A percentile compares a stretch with the other conserved stretches of the same genome.
Evolutionary conservation across 768 basidiomycete genomes (phyloP).

Genomic region (Bullera alba): DNA sequence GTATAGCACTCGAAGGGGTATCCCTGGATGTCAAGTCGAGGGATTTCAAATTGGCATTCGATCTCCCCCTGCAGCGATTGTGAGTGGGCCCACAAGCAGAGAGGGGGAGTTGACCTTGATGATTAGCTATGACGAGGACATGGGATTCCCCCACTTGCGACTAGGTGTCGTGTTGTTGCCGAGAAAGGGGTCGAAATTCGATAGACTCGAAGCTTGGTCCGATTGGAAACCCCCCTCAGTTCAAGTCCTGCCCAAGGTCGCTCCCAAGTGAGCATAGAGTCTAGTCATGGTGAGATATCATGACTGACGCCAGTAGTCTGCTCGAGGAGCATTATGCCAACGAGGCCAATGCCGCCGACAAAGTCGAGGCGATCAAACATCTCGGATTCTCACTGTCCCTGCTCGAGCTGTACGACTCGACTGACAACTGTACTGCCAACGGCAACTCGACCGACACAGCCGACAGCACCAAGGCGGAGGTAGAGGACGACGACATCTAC

Average conservation of each 20-base stretch:
- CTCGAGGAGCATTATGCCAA: neutral
- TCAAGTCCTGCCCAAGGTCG: neutral
- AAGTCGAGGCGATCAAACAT: conserved; percentile 7
- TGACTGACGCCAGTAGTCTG: neutral
- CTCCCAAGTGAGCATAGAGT: neutral
- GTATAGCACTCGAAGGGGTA: no score
- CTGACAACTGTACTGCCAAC: conserved; percentile 2
- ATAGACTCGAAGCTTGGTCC: conserved; percentile 11
- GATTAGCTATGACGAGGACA: conserved; percentile 19
- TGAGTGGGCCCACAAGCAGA: no score
- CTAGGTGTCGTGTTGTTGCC: conserved; percentile 9
- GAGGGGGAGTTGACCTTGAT: no score
- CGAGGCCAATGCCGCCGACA: neutral
- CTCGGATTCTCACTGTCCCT: conserved; percentile 5
- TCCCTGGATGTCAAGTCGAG: no score
- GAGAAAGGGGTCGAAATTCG: neutral
- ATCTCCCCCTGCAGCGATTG: no score
- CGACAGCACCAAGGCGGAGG: neutral
- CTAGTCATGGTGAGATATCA: neutral
- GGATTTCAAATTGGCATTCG: no score
- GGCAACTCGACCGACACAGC: neutral
- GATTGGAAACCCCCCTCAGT: conserved; percentile 8
- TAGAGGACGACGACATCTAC: conserved; percentile 14
- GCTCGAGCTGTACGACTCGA: conserved; percentile 7
- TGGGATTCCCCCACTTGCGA: conserved; percentile 10